phyloP scores from a whole-genome alignment of 2,329 filamentous ascomycete genomes.

The Orbilia quercus region DNA sequence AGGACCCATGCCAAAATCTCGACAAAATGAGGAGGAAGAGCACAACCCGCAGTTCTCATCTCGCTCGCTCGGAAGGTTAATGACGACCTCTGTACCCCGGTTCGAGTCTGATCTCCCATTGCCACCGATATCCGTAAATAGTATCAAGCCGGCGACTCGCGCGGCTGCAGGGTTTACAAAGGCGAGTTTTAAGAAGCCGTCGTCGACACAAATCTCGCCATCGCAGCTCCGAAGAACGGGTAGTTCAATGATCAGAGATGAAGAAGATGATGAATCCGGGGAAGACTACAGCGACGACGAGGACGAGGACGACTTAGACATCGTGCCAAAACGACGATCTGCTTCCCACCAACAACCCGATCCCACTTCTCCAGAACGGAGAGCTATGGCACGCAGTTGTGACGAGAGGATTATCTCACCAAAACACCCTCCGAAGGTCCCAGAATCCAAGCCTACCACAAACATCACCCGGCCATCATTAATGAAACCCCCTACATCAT shows the following conservation, averaged over 20 bases:
- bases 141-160: slow-evolving; percentile 42
- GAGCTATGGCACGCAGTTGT: slow-evolving; percentile 4
- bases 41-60: slow-evolving; percentile 48
- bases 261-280: slow-evolving; percentile 14
- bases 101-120: slow-evolving; percentile 37
- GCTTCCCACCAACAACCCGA: neutral
- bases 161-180: slow-evolving; percentile 50
- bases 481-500: neutral
- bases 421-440: slow-evolving; percentile 20
- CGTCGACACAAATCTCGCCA: slow-evolving; percentile 32
- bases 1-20: slow-evolving; percentile 36
- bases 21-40: slow-evolving; percentile 25
- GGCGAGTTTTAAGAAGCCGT: slow-evolving; percentile 45
- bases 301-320: slow-evolving; percentile 49
- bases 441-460: neutral
- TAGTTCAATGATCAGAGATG: slow-evolving; percentile 20
- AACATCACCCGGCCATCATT: neutral
- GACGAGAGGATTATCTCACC: slow-evolving; percentile 15
- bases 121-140: slow-evolving; percentile 17
- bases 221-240: slow-evolving; percentile 19
- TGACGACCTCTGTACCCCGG: slow-evolving; percentile 36
- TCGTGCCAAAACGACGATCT: slow-evolving; percentile 14
- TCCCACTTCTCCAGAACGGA: neutral
- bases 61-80: slow-evolving; percentile 34
- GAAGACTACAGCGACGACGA: slow-evolving; percentile 17